Evolutionary conservation across 768 basidiomycete genomes (phyloP).

Genomic region (Tricholoma bakamatsutake): DNA sequence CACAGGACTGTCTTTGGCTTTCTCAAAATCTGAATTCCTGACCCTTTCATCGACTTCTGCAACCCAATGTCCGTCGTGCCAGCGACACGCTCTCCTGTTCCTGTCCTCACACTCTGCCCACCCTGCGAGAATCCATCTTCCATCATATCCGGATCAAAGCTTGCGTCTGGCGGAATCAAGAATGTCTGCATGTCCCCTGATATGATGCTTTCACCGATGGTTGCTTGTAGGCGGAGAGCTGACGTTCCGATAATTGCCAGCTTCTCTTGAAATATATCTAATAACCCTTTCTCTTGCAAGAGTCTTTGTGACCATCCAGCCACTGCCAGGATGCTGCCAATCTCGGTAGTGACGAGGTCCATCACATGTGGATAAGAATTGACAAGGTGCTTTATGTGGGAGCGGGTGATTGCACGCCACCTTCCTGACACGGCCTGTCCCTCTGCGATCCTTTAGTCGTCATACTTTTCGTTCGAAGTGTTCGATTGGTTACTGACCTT

Average conservation of each 20-base stretch:
- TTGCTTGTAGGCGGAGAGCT: conserved; percentile 9
- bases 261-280: conserved; percentile 3
- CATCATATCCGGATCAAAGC: conserved; percentile 8
- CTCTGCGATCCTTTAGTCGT: neutral
- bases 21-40: conserved; percentile 6
- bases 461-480: neutral
- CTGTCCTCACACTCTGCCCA: neutral
- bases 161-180: neutral
- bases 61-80: conserved; percentile 19
- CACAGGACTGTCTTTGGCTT: conserved; percentile 17
- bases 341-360: neutral
- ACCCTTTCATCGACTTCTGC: neutral
- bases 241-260: conserved; percentile 6
- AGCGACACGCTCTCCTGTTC: conserved; percentile 6
- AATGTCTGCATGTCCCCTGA: conserved; percentile 9
- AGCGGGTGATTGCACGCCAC: conserved; percentile 4
- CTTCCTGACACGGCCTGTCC: conserved; percentile 1
- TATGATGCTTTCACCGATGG: conserved; percentile 9
- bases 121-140: conserved; percentile 13
- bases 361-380: neutral
- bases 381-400: neutral
- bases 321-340: neutral
- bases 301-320: conserved; percentile 1
- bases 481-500: conserved; percentile 7
- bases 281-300: neutral